Percentiles rank a stretch among this genome's conserved stretches.
Evolutionary conservation across 139 green algal species (phyloP).

Genomic region (Haematococcus lacustris): DNA sequence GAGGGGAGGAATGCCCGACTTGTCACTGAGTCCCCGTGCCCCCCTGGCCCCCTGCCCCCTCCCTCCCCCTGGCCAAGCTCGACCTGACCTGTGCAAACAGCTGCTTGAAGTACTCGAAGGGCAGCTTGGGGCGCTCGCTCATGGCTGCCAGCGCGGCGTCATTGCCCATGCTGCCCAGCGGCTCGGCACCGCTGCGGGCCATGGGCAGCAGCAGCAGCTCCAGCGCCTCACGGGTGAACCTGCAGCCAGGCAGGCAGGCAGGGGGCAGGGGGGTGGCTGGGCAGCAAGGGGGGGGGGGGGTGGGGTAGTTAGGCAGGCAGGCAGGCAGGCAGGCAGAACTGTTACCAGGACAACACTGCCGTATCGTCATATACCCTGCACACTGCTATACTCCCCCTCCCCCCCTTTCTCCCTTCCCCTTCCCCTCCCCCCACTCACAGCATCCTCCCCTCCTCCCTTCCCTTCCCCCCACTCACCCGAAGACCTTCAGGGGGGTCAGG

Average conservation of each 20-base stretch:
- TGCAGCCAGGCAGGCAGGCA: too few relatives aligned
- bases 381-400: too few relatives aligned
- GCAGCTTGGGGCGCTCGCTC: conserved; percentile 65
- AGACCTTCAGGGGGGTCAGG: conserved; percentile 40
- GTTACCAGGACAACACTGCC: neutral
- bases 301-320: neutral
- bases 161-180: conserved; percentile 96
- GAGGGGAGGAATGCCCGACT: too few relatives aligned
- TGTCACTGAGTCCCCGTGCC: too few relatives aligned
- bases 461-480: conserved; percentile 41
- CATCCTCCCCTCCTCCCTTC: too few relatives aligned
- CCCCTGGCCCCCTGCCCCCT: too few relatives aligned
- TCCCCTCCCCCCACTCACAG: too few relatives aligned
- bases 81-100: conserved; percentile 81
- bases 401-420: too few relatives aligned
- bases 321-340: neutral
- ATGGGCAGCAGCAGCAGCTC: conserved; percentile 91
- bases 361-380: too few relatives aligned
- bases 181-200: conserved; percentile 65
- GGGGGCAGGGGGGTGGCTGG: too few relatives aligned
- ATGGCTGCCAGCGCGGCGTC: conserved; percentile 84
- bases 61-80: too few relatives aligned
- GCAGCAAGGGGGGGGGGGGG: neutral
- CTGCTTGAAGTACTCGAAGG: conserved; percentile 97
- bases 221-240: conserved; percentile 85